Conservation (phyloP, 176 grass and related monocot species). For the Oryza coarctata region DNA sequence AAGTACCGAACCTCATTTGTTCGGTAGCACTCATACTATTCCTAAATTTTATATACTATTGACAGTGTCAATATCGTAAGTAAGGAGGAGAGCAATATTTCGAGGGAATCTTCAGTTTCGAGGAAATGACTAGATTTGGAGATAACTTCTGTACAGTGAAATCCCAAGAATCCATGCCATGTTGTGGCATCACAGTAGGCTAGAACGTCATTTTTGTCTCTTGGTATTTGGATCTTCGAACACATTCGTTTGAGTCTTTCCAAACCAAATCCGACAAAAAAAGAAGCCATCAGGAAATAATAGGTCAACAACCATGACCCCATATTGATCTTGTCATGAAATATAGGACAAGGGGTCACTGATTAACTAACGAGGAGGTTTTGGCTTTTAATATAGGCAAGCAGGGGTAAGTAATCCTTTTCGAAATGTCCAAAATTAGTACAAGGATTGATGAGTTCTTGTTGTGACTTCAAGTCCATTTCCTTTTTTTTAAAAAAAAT, state of each 20-base stretch:
- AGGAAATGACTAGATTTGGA: background rate
- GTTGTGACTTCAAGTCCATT: background rate
- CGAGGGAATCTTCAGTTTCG: background rate
- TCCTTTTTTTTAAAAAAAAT: background rate
- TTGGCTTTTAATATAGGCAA: background rate
- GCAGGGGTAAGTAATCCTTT: background rate
- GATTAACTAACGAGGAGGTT: background rate
- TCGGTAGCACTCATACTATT: too few relatives aligned
- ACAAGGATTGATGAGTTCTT: constrained; percentile 13
- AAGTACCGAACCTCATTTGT: too few relatives aligned
- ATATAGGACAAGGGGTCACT: background rate
- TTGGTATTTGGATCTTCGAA: background rate
- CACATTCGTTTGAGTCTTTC: background rate
- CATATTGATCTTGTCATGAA: background rate
- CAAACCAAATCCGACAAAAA: constrained; percentile 7
- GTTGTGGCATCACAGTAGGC: background rate
- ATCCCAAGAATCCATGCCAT: background rate
- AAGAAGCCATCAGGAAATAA: background rate
- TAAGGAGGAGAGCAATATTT: background rate
- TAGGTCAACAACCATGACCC: background rate
- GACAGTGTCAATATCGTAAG: background rate
- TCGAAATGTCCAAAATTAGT: background rate
- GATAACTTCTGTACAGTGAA: background rate
- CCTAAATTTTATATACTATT: background rate
- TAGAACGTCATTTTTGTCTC: background rate